Base-by-base conservation (phyloP, 176 grass and related monocot genomes). In the Miscanthus lutarioriparius region DNA sequence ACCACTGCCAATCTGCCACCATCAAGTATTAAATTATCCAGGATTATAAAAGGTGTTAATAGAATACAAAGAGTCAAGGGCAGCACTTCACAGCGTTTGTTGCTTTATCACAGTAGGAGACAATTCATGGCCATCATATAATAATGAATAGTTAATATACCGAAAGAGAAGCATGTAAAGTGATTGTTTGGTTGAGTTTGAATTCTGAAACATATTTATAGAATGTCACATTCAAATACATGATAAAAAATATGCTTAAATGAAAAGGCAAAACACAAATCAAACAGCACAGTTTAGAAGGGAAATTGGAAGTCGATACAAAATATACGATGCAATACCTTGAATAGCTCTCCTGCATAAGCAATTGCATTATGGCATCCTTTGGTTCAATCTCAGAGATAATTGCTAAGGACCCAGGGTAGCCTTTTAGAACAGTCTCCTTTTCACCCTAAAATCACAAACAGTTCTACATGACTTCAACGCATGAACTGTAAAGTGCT, bases 281-380 rank as follows among this genome's bases (percentile, higher is more conserved):
- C 23, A 72, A 78, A 53, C 7, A 37, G 23, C 47, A 78, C 44
- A 28, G 15, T 78, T 40, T 22, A 62, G 20, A 86, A 64, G 77
- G 12, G 23, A 19, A 67, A 66, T 43, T 62, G 14, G 70, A 58
- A 54, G 16, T 70, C 62, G 43, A 51, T 30, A 74, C 40, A 72
- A 30, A 5, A 68, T 37, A 28, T 27, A 74, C 67, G 49, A 72
- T 49, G 23, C 36, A 64, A 85, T 91, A 98, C 95, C 95, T 92
- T 82, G 95, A 95, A 79, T 86, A 98, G 37, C 91, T 95, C 77
- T 98, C 92, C 79, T 90, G 88, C 91, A 90, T 87, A 56, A 95
- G 85, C 36, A 98, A 84, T 63, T 95, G 88, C 48, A 90, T 80
- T 89, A 98, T 98, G 20, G 82, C 89, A 88, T 89, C 65, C 81